Base-by-base conservation (phyloP, 805 yeast genomes). In the Sugiyamaella mastotermitis region DNA sequence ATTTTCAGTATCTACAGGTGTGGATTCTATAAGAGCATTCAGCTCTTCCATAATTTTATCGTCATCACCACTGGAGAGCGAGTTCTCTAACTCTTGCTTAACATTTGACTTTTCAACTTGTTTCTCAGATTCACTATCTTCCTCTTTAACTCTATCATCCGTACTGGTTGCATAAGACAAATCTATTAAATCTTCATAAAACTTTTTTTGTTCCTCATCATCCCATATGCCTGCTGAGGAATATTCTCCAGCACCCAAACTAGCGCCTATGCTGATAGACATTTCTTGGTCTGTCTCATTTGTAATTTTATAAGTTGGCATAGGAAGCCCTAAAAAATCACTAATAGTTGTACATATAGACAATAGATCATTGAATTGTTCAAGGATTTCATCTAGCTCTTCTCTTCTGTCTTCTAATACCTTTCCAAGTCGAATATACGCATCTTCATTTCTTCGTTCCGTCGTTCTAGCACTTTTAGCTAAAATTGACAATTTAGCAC, bases 401-500 rank as follows among this genome's bases (percentile, higher is more conserved):
- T 41, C 38, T 23, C 50, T 46, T 8, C 53, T 37, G 19, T 68
- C 70, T 13, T 73, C 78, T 13, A 68, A 55, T 1, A 74, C 51
- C 45, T 71, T 74, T 17, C 95, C 94, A 1, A 82, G 76, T 48
- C 82, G 69, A 39, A 83, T 73, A 38, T 81, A 75, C 2, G 78
- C 72, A 38, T 70, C 72, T 31, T 69, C 66, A 39, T 71, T 74
- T 37, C 63, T 65, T 15, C 58, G 57, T 15, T 59, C 58, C 9
- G 67, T 52, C 15, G 58, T 61, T 8, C 52, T 44, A 0, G 71
- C 52, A n/a, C 56, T 55, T n/a, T 55, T 50, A 34, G 66, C 62
- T n/a, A 67, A 47, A 1, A 53, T 55, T 3, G 54, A 53, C 1
- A 75, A 55, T 19, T 58, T 55, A 1, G 48, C 29, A 1, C 66